Evolutionary conservation across 768 basidiomycete species (phyloP).

Genomic region (Strobilomyces echinocephalus): DNA sequence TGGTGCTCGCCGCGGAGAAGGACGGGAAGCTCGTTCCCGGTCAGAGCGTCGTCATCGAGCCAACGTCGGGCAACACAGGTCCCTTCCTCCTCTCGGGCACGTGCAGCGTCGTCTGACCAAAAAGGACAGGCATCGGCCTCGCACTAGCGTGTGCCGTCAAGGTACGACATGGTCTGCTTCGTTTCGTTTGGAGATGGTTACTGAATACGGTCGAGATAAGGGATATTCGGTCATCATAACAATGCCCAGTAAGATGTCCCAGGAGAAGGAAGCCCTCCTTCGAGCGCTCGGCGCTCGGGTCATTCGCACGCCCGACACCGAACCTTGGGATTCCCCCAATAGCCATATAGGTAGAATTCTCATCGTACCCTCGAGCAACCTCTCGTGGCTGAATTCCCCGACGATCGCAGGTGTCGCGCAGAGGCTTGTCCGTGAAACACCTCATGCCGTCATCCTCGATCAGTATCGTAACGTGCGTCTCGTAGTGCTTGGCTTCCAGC

Average conservation of each 20-base stretch:
- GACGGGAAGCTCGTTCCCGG: constrained; percentile 84
- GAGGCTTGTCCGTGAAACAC: constrained; percentile 71
- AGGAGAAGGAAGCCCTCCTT: constrained; percentile 90
- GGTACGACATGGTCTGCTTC: constrained; percentile 48
- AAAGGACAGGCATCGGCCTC: constrained; percentile 73
- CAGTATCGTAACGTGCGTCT: constrained; percentile 75
- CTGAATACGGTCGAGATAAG: constrained; percentile 85
- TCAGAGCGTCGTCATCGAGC: constrained; percentile 89
- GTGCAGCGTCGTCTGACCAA: background rate
- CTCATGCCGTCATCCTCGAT: constrained; percentile 84
- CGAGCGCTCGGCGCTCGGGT: constrained; percentile 93
- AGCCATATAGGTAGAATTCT: constrained; percentile 82
- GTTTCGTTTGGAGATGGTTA: constrained; percentile 27
- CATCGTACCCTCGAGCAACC: constrained; percentile 25
- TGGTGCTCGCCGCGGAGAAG: constrained; percentile 92
- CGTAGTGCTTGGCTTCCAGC: background rate
- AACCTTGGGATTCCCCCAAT: constrained; percentile 83
- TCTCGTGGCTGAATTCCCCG: constrained; percentile 85
- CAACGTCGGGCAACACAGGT: constrained; percentile 96
- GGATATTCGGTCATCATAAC: constrained; percentile 89
- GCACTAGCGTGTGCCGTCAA: constrained; percentile 93
- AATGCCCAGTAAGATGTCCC: constrained; percentile 93
- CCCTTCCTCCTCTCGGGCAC: constrained; percentile 16
- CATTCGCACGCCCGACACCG: constrained; percentile 87
- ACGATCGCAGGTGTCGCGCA: constrained; percentile 83